Conservation (phyloP, 192 early-diverging fungal genomes). For the Backusella westeae region DNA sequence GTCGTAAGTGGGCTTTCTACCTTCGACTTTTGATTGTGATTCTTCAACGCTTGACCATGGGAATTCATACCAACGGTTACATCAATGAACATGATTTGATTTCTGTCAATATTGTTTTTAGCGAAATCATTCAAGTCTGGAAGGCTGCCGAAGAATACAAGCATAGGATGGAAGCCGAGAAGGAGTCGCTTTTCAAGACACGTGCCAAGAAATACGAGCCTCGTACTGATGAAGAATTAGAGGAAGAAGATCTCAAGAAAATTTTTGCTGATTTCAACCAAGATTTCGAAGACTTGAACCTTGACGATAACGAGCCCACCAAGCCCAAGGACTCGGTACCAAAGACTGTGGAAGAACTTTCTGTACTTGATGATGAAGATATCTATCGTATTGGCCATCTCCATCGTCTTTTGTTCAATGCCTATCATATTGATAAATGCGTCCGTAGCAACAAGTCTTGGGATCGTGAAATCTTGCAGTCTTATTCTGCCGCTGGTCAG, state of each 20-base stretch:
- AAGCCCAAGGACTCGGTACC: slow-evolving; percentile 11
- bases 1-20: slow-evolving; percentile 50
- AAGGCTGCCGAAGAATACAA: slow-evolving; percentile 57
- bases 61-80: slow-evolving; percentile 39
- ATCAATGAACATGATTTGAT: slow-evolving; percentile 39
- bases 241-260: slow-evolving; percentile 68
- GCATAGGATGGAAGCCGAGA: slow-evolving; percentile 45
- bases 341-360: slow-evolving; percentile 45
- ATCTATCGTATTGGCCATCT: slow-evolving; percentile 51
- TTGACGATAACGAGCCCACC: slow-evolving; percentile 40
- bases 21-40: slow-evolving; percentile 48
- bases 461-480: slow-evolving; percentile 15
- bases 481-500: slow-evolving; percentile 46
- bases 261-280: slow-evolving; percentile 87
- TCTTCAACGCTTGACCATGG: slow-evolving; percentile 42
- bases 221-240: slow-evolving; percentile 60
- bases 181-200: slow-evolving; percentile 53
- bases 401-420: slow-evolving; percentile 39
- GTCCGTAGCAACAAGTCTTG: slow-evolving; percentile 1
- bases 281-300: slow-evolving; percentile 68
- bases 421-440: slow-evolving; percentile 18
- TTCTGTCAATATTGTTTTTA: slow-evolving; percentile 50
- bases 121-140: slow-evolving; percentile 61
- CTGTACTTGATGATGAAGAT: slow-evolving; percentile 43
- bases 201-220: slow-evolving; percentile 50